Base-by-base conservation (phyloP, 169 alveolate species). In the Perkinsus marinus region DNA sequence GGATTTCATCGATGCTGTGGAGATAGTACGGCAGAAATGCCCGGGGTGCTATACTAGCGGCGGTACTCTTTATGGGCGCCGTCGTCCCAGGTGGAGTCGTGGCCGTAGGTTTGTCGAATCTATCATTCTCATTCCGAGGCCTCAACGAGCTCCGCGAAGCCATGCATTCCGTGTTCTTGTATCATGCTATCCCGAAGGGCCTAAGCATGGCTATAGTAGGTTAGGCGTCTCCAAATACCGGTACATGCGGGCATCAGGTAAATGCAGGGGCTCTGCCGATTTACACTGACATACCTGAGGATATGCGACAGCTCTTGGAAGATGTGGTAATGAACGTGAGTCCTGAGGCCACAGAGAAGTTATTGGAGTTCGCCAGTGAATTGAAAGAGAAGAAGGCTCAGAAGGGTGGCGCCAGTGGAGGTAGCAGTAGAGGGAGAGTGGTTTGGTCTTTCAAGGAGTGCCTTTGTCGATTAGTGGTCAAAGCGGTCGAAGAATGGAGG, bases 251-350 rank as follows among this genome's bases (percentile, higher is more conserved):
- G 68, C 9, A 43, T 43, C 68, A 57, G 79, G 95, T 95, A 22
- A 95, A 95, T 89, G 96, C 97, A 2, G 97, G 97, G 30, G 95
- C 94, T 39, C 79, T 95, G 41, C 96, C 96, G 0, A 91, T 95
- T 30, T 95, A 93, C 92, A 93, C 92, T 3, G 97, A 95, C 89
- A 95, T 95, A 43, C 93, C 94, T 19, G 93, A 68, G 39, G 93
- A 93, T 36, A 91, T 93, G 30, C 91, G 95, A 30, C 37, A 47
- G 79, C 91, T 94, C 7, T 22, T 92, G 10, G 95, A 93, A 43
- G 95, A 93, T 68, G 95, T 94, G 90, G 93, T 95, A 89, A 93
- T 94, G 69, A 94, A 95, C 92, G 79, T 57, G 26, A 16, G 30
- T 30, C 79, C 79, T 26, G 79, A 57, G 79, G 79, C 79, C 5